These are phyloP conservation scores for Diospyros lotus DNA, from an alignment of 148 eudicot species.

Conservation along the genomic window DNA sequence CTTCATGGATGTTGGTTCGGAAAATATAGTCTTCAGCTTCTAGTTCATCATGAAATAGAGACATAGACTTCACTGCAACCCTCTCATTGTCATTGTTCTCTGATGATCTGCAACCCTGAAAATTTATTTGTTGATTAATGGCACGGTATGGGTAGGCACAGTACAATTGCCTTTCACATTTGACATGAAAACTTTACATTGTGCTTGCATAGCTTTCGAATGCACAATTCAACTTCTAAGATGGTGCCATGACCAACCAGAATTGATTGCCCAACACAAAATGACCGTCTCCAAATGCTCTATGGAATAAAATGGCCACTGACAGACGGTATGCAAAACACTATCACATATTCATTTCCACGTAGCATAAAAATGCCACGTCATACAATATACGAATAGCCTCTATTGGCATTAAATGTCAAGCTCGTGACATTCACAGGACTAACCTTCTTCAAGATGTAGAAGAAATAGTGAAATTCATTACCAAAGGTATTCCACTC, in stretches of 20 bases:
- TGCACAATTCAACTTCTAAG: not conserved
- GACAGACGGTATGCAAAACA: not conserved
- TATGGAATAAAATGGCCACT: not conserved
- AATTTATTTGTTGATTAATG: not conserved
- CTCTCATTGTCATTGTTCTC: slow-evolving; percentile 26
- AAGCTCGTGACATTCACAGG: not conserved
- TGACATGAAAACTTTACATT: not conserved
- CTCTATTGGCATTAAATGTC: not conserved
- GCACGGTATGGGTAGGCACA: not conserved
- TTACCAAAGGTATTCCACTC: slow-evolving; percentile 90
- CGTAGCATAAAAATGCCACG: not conserved
- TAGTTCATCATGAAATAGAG: slow-evolving; percentile 69
- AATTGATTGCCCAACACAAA: not conserved
- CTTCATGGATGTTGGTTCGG: slow-evolving; percentile 57
- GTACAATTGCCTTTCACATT: not conserved
- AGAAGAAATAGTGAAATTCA: slow-evolving; percentile 94
- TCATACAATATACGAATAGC: not conserved
- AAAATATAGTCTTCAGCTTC: slow-evolving; percentile 81
- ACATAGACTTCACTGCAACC: slow-evolving; percentile 31
- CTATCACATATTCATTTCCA: not conserved
- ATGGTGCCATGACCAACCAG: not conserved
- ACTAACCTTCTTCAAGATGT: slow-evolving; percentile 77
- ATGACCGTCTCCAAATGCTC: not conserved
- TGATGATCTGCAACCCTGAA: slow-evolving; percentile 57
- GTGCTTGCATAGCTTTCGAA: not conserved